Evolutionary conservation across 257 asterid genomes (phyloP).

Genomic region (Nicotiana obtusifolia): DNA sequence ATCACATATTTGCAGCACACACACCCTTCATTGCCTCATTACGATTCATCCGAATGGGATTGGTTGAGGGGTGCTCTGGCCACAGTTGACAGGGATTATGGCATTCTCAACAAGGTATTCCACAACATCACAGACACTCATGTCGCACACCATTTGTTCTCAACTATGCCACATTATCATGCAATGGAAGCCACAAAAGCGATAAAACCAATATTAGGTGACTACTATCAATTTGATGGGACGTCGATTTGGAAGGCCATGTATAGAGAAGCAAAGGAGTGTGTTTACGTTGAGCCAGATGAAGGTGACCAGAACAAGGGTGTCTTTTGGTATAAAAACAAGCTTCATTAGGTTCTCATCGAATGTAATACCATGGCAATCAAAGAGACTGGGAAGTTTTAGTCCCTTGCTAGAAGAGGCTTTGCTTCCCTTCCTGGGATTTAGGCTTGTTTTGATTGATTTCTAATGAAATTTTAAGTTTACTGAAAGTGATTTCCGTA

Average conservation of each 20-base stretch:
- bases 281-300: conserved; percentile 64
- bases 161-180: conserved; percentile 82
- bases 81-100: conserved; percentile 70
- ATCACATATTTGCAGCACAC: conserved; percentile 83
- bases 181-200: conserved; percentile 87
- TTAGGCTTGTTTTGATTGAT: not conserved
- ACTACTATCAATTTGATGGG: conserved; percentile 68
- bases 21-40: conserved; percentile 73
- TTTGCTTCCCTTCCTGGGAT: not conserved
- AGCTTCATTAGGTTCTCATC: conserved; percentile 25
- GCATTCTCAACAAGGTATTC: conserved; percentile 65
- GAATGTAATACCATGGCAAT: not conserved
- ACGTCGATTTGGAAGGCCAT: conserved; percentile 57
- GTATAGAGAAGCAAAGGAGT: conserved; percentile 73
- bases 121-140: conserved; percentile 79
- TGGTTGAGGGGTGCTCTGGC: conserved; percentile 83
- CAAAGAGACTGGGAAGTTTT: conserved; percentile 7
- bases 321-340: conserved; percentile 71
- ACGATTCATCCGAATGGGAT: conserved; percentile 78
- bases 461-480: not conserved
- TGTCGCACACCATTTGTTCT: conserved; percentile 76
- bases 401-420: not conserved
- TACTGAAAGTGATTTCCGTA: not conserved
- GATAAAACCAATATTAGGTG: conserved; percentile 63
- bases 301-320: conserved; percentile 57